Evolutionary conservation across 2,329 filamentous ascomycete species (phyloP).

Genomic region (Colletotrichum spinosum): DNA sequence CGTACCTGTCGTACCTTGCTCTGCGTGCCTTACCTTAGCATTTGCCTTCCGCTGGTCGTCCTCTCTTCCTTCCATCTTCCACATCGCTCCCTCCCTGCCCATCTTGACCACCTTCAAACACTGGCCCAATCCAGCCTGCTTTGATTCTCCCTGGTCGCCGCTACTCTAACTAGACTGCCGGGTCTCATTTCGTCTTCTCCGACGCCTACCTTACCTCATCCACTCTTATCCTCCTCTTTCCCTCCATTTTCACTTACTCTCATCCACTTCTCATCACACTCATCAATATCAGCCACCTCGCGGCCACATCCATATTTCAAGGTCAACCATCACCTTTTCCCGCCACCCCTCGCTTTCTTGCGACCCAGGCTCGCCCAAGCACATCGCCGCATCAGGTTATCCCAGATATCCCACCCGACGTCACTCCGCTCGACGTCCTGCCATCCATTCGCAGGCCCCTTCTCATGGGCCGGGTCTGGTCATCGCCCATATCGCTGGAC

Average conservation of each 20-base stretch:
- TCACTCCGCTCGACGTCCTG: constrained; percentile 5
- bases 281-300: constrained; percentile 12
- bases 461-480: constrained; percentile 30
- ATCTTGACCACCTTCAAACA: constrained; percentile 38
- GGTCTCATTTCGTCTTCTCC: constrained; percentile 23
- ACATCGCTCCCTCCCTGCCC: constrained; percentile 38
- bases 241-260: constrained; percentile 7
- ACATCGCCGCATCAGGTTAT: neutral
- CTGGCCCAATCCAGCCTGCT: constrained; percentile 24
- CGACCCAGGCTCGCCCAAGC: neutral
- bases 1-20: constrained; percentile 6
- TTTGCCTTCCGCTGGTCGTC: constrained; percentile 38
- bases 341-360: constrained; percentile 2
- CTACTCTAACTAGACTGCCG: constrained; percentile 21
- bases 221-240: constrained; percentile 10
- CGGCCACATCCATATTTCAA: constrained; percentile 22
- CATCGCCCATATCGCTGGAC: constrained; percentile 21
- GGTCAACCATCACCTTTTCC: constrained; percentile 3
- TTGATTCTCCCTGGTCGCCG: constrained; percentile 31
- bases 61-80: constrained; percentile 37
- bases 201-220: constrained; percentile 17
- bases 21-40: constrained; percentile 27
- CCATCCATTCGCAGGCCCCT: neutral
- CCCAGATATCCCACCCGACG: neutral
- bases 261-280: constrained; percentile 5